Conservation (phyloP, 2,329 filamentous ascomycete genomes). For the Fusarium nanum region DNA sequence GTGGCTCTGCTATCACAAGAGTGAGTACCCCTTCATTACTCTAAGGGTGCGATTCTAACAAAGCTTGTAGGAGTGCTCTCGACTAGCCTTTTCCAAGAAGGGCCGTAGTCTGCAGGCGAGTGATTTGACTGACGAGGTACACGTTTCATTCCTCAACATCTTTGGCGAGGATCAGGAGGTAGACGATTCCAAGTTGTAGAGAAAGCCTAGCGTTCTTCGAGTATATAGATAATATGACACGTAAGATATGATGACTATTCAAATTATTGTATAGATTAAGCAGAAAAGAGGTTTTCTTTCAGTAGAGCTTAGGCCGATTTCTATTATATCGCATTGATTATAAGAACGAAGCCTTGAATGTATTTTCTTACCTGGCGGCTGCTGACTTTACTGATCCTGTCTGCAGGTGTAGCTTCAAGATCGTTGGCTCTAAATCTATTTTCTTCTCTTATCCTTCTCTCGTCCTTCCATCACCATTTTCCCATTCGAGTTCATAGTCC, state of each 20-base stretch:
- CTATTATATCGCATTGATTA: too few relatives aligned
- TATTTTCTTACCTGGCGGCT: too few relatives aligned
- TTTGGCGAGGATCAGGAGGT: constrained; percentile 72
- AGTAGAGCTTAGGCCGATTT: too few relatives aligned
- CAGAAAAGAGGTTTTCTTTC: too few relatives aligned
- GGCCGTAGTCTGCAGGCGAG: constrained; percentile 91
- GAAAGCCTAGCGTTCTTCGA: not conserved
- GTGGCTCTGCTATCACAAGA: constrained; percentile 86
- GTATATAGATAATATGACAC: not conserved
- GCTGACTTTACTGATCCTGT: too few relatives aligned
- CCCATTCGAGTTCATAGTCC: too few relatives aligned
- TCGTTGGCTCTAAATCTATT: too few relatives aligned
- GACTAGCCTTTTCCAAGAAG: constrained; percentile 85
- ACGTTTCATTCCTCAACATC: constrained; percentile 80
- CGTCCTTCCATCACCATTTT: too few relatives aligned
- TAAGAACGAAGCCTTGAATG: too few relatives aligned
- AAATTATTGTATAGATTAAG: too few relatives aligned
- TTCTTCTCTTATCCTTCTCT: too few relatives aligned
- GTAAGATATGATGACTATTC: not conserved
- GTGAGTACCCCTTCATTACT: constrained; percentile 58
- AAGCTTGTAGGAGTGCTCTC: constrained; percentile 75
- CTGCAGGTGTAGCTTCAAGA: too few relatives aligned
- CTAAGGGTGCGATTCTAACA: constrained; percentile 25
- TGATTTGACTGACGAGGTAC: constrained; percentile 91
- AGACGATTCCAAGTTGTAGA: constrained; percentile 51